Evolutionary conservation across 164 flowering plant genomes (phyloP), one percentile per base, ranked within the genome.

Genomic region (Stephania cephalantha): DNA sequence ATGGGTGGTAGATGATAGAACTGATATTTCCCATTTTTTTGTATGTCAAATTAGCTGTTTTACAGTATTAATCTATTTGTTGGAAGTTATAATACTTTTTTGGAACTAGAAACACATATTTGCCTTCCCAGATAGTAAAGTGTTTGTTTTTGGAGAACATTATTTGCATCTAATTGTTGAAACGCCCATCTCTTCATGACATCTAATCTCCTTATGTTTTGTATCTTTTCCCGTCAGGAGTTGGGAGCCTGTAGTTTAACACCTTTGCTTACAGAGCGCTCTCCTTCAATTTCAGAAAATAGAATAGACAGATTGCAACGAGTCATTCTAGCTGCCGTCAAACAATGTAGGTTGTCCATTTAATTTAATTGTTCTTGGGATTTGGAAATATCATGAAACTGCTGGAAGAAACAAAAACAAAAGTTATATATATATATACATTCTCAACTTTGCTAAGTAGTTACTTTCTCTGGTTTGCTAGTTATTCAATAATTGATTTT

Each of bases 161-260:
- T 4, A 64, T 15, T 55, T 72, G 46, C 68, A 9, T 71, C 22
- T 6, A 22, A 11, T n/a, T 55, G 63, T 48, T 48, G 53, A 7
- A 52, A 15, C 46, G 9, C 11, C 55, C 29, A 15, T 1, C 29
- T 46, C 52, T 64, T 9, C 22, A 18, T 73, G 13, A 64, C 70
- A 46, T 20, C 70, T 75, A 70, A 46, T 53, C 69, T 61, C 45
- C 31, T 46, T 7, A 8, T 48, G 53, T 48, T 48, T 48, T 48
- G 53, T 48, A 1, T 18, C 73, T 18, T 64, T 31, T 63, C 17
- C 17, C 7, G 10, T 46, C 78, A 95, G 99, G 99, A 95, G 82
- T 83, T 95, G 31, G 99, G 99, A 76, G 96, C 99, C 74, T 82
- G 86, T 68, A 88, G 94, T 71, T 81, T 95, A 72, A 95, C 98